These are phyloP conservation scores for Isatis tinctoria DNA, from an alignment of 345 rosid genomes.

Conservation along the genomic window DNA sequence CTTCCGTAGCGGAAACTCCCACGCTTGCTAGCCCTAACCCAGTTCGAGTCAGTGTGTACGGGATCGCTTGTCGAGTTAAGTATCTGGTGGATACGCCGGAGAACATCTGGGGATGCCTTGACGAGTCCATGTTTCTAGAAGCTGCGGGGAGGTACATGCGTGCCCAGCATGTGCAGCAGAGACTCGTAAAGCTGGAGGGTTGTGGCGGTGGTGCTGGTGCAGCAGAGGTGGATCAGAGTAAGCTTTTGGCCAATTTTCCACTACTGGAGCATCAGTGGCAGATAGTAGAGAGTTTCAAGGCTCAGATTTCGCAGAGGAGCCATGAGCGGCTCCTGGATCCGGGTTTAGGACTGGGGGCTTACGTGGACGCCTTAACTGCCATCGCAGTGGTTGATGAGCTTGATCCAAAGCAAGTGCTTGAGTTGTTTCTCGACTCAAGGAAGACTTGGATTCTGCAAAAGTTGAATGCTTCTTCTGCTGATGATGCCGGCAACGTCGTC, in stretches of 20 bases:
- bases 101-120: conserved; percentile 94
- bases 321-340: conserved; percentile 79
- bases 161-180: conserved; percentile 73
- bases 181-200: conserved; percentile 33
- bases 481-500: conserved; percentile 43
- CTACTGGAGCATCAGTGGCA: conserved; percentile 94
- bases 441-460: conserved; percentile 76
- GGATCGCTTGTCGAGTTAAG: conserved; percentile 85
- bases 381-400: conserved; percentile 79
- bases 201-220: conserved; percentile 20
- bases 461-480: conserved; percentile 43
- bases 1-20: conserved; percentile 50
- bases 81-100: conserved; percentile 91
- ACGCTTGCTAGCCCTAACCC: conserved; percentile 32
- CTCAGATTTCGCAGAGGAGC: conserved; percentile 91
- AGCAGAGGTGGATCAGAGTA: conserved; percentile 44
- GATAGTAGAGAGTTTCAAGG: conserved; percentile 92
- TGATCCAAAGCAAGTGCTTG: conserved; percentile 63
- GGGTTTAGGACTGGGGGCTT: conserved; percentile 53
- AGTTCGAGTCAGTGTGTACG: conserved; percentile 47
- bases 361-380: conserved; percentile 87
- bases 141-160: conserved; percentile 79
- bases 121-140: conserved; percentile 84
- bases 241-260: conserved; percentile 70
- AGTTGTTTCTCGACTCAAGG: conserved; percentile 72